Percentiles rank a stretch among this genome's conserved stretches.
Conservation (phyloP, 1,139 yeast genomes). For the Geotrichum europaeum region DNA sequence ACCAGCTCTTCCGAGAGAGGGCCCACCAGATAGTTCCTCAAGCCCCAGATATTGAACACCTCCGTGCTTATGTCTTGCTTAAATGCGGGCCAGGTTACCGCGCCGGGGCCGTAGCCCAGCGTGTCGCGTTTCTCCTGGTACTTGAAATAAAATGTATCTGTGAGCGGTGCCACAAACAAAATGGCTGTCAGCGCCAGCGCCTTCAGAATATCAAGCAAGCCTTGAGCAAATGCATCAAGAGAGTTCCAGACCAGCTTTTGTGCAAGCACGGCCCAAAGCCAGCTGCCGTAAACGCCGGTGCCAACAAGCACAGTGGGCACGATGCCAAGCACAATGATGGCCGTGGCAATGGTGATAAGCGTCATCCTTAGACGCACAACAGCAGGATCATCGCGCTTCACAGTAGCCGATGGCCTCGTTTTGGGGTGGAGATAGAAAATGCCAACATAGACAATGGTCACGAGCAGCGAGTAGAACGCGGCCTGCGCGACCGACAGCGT, state of each 20-base stretch:
- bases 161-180: slow-evolving; percentile 55
- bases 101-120: slow-evolving; percentile 17
- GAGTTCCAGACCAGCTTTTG: slow-evolving; percentile 25
- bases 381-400: slow-evolving; percentile 29
- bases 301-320: slow-evolving; percentile 21
- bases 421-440: slow-evolving; percentile 28
- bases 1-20: slow-evolving; percentile 86
- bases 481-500: slow-evolving; percentile 5
- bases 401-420: slow-evolving; percentile 30
- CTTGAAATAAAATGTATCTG: slow-evolving; percentile 37
- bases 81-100: slow-evolving; percentile 19
- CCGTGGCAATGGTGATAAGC: slow-evolving; percentile 34
- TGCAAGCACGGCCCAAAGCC: slow-evolving; percentile 22
- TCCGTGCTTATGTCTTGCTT: slow-evolving; percentile 16
- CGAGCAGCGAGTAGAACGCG: slow-evolving; percentile 8
- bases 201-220: slow-evolving; percentile 22
- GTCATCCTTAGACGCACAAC: slow-evolving; percentile 40
- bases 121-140: slow-evolving; percentile 19
- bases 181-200: slow-evolving; percentile 31
- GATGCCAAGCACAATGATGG: slow-evolving; percentile 32
- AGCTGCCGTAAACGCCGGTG: slow-evolving; percentile 20
- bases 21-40: slow-evolving; percentile 67
- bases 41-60: slow-evolving; percentile 42
- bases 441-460: slow-evolving; percentile 29
- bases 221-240: slow-evolving; percentile 9